Base-by-base conservation (phyloP, 352 stramenopile species). In the Thraustochytrium striatum region DNA sequence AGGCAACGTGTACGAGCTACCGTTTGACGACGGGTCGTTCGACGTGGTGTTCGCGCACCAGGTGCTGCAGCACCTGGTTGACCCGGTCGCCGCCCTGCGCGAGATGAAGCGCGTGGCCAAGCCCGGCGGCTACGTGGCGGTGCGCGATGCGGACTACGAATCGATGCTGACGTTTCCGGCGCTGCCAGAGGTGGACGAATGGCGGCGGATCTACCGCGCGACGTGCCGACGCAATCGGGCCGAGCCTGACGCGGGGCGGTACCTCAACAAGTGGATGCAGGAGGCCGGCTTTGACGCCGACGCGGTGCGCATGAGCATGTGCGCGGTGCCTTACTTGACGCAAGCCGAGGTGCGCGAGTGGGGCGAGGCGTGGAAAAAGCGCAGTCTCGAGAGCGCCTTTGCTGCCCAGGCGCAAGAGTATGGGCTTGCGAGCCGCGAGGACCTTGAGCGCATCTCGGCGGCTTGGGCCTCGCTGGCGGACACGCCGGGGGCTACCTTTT, bases 21-120 rank as follows among this genome's bases (percentile, higher is more conserved):
- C 55, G 9, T 80, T 78, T 32, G 53, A 80, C 11, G 58, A 75
- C 36, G 70, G 79, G 70, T 59, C 53, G 35, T 80, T 80, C 61
- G 70, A 80, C 39, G 58, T 80, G 0, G 70, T 80, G n/a, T 59
- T 57, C 47, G 58, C 57, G 47, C 70, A 80, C 36, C 70, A 80
- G 47, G 70, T 80, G 5, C 57, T 80, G 1, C 70, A 80, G 70
- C 70, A 80, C 68, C 58, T 80, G 7, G 47, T 53, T 25, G 58
- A 80, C 47, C 70, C 70, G 13, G 57, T 80, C 1, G 41, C 5
- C 28, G 70, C 55, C 16, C 28, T 80, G 13, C 61, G 21, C 16
- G 70, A 80, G 30, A 80, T 80, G 70, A 35, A 39, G 0, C 55
- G 70, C 39, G 70, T 80, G 19, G n/a, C 52, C 9, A 81, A 81